Evolutionary conservation across 768 basidiomycete species (phyloP).

Genomic region (Fomitopsis pulvina): DNA sequence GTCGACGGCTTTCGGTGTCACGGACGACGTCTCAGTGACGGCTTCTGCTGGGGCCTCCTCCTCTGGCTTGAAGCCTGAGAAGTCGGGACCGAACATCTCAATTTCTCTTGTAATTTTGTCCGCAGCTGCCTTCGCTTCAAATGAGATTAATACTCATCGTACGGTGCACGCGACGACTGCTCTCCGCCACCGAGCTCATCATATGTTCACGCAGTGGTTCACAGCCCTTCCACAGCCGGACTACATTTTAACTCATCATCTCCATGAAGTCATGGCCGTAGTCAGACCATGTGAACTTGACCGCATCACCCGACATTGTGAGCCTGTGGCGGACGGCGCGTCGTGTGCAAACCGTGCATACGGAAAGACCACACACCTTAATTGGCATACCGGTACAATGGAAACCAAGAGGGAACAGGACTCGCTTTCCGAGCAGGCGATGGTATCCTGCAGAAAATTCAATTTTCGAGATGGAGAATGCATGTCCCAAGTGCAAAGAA

Average conservation of each 20-base stretch:
- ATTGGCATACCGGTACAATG: conserved; percentile 99
- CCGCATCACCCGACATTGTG: no score
- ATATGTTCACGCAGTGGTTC: no score
- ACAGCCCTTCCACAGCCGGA: no score
- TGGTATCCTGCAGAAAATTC: conserved; percentile 96
- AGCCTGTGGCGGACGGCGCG: no score
- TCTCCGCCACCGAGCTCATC: background rate
- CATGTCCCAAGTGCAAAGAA: conserved; percentile 93
- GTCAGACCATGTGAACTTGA: no score
- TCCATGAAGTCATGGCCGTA: no score
- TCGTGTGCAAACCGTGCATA: no score
- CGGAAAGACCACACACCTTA: conserved; percentile 56
- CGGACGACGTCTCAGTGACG: conserved; percentile 34
- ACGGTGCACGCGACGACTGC: no score
- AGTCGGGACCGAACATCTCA: conserved; percentile 89
- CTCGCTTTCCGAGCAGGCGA: conserved; percentile 90
- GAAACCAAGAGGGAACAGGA: conserved; percentile 94
- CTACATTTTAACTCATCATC: no score
- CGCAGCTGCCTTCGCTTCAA: conserved; percentile 65
- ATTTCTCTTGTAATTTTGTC: conserved; percentile 98
- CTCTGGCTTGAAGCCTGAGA: conserved; percentile 58
- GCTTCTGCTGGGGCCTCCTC: conserved; percentile 34
- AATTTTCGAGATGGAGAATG: conserved; percentile 96
- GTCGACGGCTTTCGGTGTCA: conserved; percentile 38
- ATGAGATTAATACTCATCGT: background rate